Evolutionary conservation across 805 yeast species (phyloP), one percentile per base, ranked within the genome.

Genomic region (Allodekkera sacchari): DNA sequence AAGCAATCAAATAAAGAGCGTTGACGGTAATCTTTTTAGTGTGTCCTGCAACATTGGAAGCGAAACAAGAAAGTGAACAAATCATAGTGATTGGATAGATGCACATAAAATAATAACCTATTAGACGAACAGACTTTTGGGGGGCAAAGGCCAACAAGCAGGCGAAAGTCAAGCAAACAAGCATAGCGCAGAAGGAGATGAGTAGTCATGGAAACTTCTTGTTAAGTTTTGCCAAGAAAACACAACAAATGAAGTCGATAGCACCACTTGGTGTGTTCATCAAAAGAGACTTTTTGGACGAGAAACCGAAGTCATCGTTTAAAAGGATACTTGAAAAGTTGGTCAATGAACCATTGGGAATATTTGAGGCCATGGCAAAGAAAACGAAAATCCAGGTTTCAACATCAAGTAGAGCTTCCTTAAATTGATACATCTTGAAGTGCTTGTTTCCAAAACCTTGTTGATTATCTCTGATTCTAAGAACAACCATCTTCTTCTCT

Each of bases 1-100:
- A 80, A 3, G 73, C 77, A 33, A 78, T 61, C 55, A 79, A 59
- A 27, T 66, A 66, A 20, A 73, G 52, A 7, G 77, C 74, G 29
- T 71, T 69, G 14, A 71, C 64, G 6, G 71, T 63, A 42, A 74
- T 59, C 45, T 77, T 74, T 50, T 81, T 81, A n/a, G 85, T 77
- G 37, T 72, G 70, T 3, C 89, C 89, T 1, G 83, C 73, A 18
- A 73, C 64, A 48, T 79, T 49, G 15, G 46, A 38, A 6, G 52
- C 35, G 32, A 45, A 32, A 41, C 47, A 44, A 4, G 45, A 37
- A 13, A 28, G 25, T 2, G 18, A 18, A 27, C 53, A 48, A 34
- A 48, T 45, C 44, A 50, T 47, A 20, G 50, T 49, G 18, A 52
- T 35, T 5, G 55, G 49, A 4, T 47, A 32, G 16, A 44, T 39